Conservation (phyloP, 208 protist genomes). For the Phytomonas francai region DNA sequence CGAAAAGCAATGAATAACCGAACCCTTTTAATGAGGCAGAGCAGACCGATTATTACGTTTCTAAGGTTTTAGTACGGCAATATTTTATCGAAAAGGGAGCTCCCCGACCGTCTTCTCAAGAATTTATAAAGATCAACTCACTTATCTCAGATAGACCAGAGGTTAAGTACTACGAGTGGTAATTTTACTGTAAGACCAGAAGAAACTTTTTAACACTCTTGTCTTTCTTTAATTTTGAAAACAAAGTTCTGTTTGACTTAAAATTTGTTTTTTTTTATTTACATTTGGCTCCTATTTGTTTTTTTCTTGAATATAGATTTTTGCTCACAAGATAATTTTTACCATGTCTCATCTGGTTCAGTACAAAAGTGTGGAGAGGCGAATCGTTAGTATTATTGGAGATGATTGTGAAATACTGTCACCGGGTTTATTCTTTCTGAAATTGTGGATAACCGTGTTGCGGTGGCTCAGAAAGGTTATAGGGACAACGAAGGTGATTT, state of each 20-base stretch:
- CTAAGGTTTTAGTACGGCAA: too few relatives aligned
- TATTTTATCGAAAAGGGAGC: too few relatives aligned
- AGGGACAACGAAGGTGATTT: constrained; percentile 1
- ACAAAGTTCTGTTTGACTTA: background rate
- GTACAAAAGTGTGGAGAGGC: constrained; percentile 67
- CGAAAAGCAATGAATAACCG: too few relatives aligned
- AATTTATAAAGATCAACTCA: too few relatives aligned
- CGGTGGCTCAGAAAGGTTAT: background rate
- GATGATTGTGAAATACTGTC: constrained; percentile 90
- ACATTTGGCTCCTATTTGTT: background rate
- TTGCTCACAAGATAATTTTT: background rate
- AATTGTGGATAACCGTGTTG: constrained; percentile 83
- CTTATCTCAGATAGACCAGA: too few relatives aligned
- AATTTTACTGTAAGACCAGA: too few relatives aligned
- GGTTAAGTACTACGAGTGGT: too few relatives aligned
- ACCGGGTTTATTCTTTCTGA: constrained; percentile 96
- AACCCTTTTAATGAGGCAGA: too few relatives aligned
- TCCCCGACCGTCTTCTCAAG: too few relatives aligned
- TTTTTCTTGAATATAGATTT: background rate
- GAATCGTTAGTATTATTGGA: constrained; percentile 85
- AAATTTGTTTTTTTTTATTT: background rate
- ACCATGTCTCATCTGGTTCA: constrained; percentile 23
- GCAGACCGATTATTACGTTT: too few relatives aligned
- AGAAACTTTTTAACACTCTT: background rate
- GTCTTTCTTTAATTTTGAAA: background rate